Evolutionary conservation across 768 basidiomycete species (phyloP).

Genomic region (Phanerodontia chrysosporium): DNA sequence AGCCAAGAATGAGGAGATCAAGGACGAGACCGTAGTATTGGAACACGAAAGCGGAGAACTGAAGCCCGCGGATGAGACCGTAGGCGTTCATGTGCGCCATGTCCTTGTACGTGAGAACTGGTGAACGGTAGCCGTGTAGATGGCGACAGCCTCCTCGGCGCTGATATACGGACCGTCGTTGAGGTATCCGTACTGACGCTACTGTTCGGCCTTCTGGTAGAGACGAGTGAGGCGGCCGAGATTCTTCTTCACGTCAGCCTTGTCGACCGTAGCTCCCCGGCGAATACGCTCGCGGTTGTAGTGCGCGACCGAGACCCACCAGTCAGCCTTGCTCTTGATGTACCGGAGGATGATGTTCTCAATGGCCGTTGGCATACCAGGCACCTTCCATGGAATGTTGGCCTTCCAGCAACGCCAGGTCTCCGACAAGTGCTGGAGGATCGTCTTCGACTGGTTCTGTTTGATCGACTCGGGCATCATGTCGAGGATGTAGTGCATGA

Average conservation of each 20-base stretch:
- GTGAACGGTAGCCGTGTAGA: slow-evolving; percentile 97
- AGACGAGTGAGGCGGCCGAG: slow-evolving; percentile 96
- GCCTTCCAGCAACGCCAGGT: slow-evolving; percentile 99
- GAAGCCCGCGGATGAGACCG: slow-evolving; percentile 94
- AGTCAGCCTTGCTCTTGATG: slow-evolving; percentile 99
- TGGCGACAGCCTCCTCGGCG: slow-evolving; percentile 97
- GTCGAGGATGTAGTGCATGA: slow-evolving; percentile 99
- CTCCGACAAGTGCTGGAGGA: slow-evolving; percentile 95
- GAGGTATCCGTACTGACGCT: slow-evolving; percentile 95
- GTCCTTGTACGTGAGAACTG: slow-evolving; percentile 88
- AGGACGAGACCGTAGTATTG: slow-evolving; percentile 97
- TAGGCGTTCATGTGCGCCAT: slow-evolving; percentile 99
- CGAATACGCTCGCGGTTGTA: slow-evolving; percentile 98
- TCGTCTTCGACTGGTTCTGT: slow-evolving; percentile 99
- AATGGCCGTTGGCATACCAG: slow-evolving; percentile 98
- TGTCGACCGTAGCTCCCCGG: slow-evolving; percentile 95
- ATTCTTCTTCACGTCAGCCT: slow-evolving; percentile 99
- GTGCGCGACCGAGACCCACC: slow-evolving; percentile 97
- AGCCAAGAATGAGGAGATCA: slow-evolving; percentile 90
- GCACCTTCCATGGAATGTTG: slow-evolving; percentile 97
- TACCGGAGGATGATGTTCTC: slow-evolving; percentile 99
- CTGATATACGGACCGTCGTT: slow-evolving; percentile 99
- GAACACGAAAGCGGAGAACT: slow-evolving; percentile 99
- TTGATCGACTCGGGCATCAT: slow-evolving; percentile 99
- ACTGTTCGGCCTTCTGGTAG: slow-evolving; percentile 98